These are phyloP conservation scores for Trichoderma endophyticum DNA, from an alignment of 2,329 filamentous ascomycete species.

Conservation along the genomic window DNA sequence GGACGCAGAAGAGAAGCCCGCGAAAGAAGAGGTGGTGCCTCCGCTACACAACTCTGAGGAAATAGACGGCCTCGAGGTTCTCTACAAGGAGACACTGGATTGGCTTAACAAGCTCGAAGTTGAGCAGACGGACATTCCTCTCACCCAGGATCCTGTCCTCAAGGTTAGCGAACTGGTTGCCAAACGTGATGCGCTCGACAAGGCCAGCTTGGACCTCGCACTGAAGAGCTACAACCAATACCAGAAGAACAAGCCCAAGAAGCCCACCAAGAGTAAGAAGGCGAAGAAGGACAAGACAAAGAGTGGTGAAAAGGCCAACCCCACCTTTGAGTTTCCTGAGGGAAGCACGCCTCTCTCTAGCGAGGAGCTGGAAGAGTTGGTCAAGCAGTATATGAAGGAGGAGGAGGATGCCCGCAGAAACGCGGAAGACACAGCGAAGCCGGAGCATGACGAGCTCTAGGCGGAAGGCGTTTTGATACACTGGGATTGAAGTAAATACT, in stretches of 20 bases:
- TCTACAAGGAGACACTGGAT: constrained; percentile 58
- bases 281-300: constrained; percentile 39
- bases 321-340: constrained; percentile 40
- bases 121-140: constrained; percentile 66
- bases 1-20: constrained; percentile 44
- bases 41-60: constrained; percentile 72
- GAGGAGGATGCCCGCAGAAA: constrained; percentile 28
- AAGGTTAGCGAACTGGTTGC: constrained; percentile 67
- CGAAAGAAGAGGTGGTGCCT: constrained; percentile 52
- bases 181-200: constrained; percentile 68
- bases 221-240: constrained; percentile 61
- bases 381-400: constrained; percentile 34
- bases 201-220: constrained; percentile 66
- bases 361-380: constrained; percentile 52
- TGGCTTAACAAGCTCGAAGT: constrained; percentile 75
- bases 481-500: constrained; percentile 10
- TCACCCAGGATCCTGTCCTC: constrained; percentile 71
- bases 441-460: constrained; percentile 38
- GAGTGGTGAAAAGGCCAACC: constrained; percentile 34
- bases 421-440: constrained; percentile 27
- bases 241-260: constrained; percentile 45
- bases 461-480: constrained; percentile 1
- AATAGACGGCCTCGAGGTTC: constrained; percentile 60
- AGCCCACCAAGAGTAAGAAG: constrained; percentile 42
- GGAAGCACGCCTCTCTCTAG: constrained; percentile 37